A percentile compares a stretch with the other conserved stretches of the same genome.
Evolutionary conservation across 2,329 filamentous ascomycete genomes (phyloP).

Genomic region (Ophiostoma pallidulum): DNA sequence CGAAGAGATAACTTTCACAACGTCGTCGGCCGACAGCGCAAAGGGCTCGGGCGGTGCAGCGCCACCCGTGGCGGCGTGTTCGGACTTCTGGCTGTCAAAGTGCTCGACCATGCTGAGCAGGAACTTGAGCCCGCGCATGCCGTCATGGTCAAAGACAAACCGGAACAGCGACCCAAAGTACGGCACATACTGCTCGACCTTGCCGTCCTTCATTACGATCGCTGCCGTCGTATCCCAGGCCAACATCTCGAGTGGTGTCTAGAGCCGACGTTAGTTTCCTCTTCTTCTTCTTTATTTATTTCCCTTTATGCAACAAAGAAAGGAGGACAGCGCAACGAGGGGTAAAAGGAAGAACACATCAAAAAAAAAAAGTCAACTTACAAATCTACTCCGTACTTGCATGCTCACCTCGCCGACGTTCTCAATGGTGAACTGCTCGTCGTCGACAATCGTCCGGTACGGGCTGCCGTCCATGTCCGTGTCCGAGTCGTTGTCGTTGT

Average conservation of each 20-base stretch:
- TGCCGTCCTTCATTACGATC: slow-evolving; percentile 25
- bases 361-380: neutral
- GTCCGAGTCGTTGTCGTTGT: slow-evolving; percentile 24
- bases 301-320: no score
- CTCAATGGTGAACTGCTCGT: slow-evolving; percentile 64
- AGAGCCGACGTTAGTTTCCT: neutral
- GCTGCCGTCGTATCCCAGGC: slow-evolving; percentile 27
- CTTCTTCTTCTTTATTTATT: no score
- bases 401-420: slow-evolving; percentile 61
- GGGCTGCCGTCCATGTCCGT: slow-evolving; percentile 29
- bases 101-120: slow-evolving; percentile 46
- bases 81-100: slow-evolving; percentile 31
- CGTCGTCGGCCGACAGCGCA: slow-evolving; percentile 33
- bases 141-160: slow-evolving; percentile 43
- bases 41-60: no score
- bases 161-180: slow-evolving; percentile 25
- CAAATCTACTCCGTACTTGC: slow-evolving; percentile 53
- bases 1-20: slow-evolving; percentile 33
- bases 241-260: slow-evolving; percentile 45
- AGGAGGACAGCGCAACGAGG: no score
- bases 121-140: slow-evolving; percentile 43
- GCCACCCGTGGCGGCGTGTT: slow-evolving; percentile 23
- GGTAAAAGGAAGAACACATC: neutral
- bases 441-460: slow-evolving; percentile 48
- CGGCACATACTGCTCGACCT: slow-evolving; percentile 18